Evolutionary conservation across 1,284 basidiomycete genomes (phyloP).

Genomic region (Trichosporon faecale): DNA sequence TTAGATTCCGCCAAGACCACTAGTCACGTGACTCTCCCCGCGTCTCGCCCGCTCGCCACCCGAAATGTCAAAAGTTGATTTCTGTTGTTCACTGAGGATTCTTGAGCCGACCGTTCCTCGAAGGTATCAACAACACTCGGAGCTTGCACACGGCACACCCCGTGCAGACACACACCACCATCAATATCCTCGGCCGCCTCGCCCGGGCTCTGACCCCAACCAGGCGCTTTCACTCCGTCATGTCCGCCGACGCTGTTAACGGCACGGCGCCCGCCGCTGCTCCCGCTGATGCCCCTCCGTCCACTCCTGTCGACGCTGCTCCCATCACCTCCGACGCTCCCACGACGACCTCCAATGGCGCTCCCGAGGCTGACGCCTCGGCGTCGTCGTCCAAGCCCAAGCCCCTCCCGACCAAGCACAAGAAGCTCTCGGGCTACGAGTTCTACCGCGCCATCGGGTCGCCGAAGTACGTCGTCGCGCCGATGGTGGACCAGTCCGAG

Average conservation of each 20-base stretch:
- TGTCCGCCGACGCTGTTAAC: not conserved
- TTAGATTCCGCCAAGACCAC: not conserved
- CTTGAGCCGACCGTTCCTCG: not conserved
- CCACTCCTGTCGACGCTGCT: too few relatives aligned
- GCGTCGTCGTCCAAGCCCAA: not conserved
- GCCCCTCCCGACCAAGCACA: constrained; percentile 17
- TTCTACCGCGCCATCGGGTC: constrained; percentile 78
- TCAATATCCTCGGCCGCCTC: not conserved
- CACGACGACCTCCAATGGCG: not conserved
- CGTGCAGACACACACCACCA: not conserved
- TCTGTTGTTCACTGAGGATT: not conserved
- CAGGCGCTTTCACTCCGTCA: not conserved
- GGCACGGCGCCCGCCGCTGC: not conserved
- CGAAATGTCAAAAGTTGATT: constrained; percentile 9
- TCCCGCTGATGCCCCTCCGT: not conserved
- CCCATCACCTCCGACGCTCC: not conserved
- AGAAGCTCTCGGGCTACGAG: constrained; percentile 72
- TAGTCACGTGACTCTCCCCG: not conserved
- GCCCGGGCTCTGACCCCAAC: not conserved
- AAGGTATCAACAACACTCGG: not conserved
- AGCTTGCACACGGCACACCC: not conserved
- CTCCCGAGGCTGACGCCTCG: not conserved
- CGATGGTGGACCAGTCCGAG: constrained; percentile 98
- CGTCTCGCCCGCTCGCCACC: not conserved
- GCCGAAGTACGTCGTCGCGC: constrained; percentile 85